Evolutionary conservation across 2,329 filamentous ascomycete species (phyloP).

Genomic region (Anisogramma anomala): DNA sequence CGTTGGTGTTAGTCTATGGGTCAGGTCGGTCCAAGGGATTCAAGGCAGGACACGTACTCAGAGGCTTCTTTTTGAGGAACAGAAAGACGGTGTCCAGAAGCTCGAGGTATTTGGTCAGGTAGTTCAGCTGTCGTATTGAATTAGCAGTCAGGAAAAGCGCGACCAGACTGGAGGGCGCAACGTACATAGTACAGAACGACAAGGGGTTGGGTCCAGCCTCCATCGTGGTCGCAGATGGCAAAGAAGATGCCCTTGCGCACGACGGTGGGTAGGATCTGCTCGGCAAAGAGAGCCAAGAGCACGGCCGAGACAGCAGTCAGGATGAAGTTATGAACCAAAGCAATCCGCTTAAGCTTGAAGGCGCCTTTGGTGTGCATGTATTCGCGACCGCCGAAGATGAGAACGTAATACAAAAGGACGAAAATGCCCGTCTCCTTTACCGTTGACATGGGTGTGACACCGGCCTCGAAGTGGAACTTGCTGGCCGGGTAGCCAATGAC

Average conservation of each 20-base stretch:
- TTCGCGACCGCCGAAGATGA: constrained; percentile 89
- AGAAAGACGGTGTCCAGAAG: constrained; percentile 92
- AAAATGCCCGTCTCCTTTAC: constrained; percentile 70
- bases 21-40: background rate
- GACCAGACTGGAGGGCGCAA: constrained; percentile 16
- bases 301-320: constrained; percentile 74
- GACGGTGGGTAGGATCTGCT: constrained; percentile 80
- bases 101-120: constrained; percentile 96
- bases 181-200: constrained; percentile 95
- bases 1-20: constrained; percentile 20
- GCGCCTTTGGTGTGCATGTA: constrained; percentile 79
- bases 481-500: constrained; percentile 72
- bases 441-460: constrained; percentile 81
- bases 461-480: constrained; percentile 73
- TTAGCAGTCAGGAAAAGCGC: constrained; percentile 24
- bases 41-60: constrained; percentile 45
- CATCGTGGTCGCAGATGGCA: constrained; percentile 68
- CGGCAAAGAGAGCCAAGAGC: constrained; percentile 74
- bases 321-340: constrained; percentile 95
- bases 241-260: constrained; percentile 75
- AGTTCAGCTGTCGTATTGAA: constrained; percentile 61
- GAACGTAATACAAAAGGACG: constrained; percentile 77
- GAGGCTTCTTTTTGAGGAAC: constrained; percentile 98
- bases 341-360: constrained; percentile 77
- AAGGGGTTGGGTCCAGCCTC: constrained; percentile 88